phyloP scores from a whole-genome alignment of 495 filamentous ascomycete species.

The Trichoderma virens region DNA sequence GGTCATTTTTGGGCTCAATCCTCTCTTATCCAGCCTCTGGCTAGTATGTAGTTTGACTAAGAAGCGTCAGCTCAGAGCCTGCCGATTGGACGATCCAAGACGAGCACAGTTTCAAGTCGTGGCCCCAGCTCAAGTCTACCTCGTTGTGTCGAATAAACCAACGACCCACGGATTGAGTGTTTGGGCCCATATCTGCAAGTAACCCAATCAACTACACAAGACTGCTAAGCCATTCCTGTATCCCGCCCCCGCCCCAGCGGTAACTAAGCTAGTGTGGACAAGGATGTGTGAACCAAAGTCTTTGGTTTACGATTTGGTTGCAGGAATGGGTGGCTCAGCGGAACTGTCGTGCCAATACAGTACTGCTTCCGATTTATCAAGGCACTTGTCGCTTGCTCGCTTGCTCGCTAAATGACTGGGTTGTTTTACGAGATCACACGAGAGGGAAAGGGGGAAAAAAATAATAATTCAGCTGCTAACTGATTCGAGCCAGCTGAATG shows the following conservation, averaged over 20 bases:
- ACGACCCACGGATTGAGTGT: constrained; percentile 3
- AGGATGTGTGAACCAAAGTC: not conserved
- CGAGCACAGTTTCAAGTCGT: not conserved
- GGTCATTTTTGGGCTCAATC: not conserved
- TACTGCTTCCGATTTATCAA: not conserved
- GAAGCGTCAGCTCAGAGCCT: not conserved
- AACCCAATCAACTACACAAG: not conserved
- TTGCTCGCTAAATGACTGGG: not conserved
- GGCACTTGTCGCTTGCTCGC: not conserved
- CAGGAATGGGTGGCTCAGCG: not conserved
- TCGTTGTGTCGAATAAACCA: not conserved
- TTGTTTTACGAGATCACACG: not conserved
- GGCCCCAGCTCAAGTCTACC: too few species aligned
- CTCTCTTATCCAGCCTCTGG: not conserved
- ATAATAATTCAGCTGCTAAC: not conserved
- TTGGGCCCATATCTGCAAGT: constrained; percentile 7
- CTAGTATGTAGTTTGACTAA: not conserved
- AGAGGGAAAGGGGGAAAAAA: too few species aligned
- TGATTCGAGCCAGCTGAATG: not conserved
- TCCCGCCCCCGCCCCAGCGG: not conserved
- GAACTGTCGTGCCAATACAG: too few species aligned
- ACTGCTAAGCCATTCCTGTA: constrained; percentile 1
- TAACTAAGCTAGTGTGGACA: not conserved
- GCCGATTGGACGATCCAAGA: constrained; percentile 6
- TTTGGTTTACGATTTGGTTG: not conserved